These are phyloP conservation scores for Trametes elegans DNA, from an alignment of 768 basidiomycete genomes.

Conservation along the genomic window DNA sequence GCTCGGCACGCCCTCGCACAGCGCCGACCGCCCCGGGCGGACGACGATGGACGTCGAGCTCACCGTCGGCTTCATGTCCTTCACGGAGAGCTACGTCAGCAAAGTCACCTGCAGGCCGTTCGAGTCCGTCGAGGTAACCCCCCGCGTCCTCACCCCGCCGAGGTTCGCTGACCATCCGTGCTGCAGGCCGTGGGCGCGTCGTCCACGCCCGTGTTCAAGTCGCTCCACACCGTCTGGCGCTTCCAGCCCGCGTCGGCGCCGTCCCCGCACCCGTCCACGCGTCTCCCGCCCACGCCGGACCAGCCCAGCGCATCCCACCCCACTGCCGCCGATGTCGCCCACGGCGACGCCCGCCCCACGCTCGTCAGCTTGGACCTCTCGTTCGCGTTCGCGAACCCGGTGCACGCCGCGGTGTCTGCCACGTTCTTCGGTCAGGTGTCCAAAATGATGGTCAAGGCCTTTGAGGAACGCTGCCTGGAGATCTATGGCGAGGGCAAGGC, in stretches of 20 bases:
- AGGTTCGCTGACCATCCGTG: not conserved
- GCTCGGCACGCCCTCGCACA: slow-evolving; percentile 36
- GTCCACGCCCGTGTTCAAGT: slow-evolving; percentile 70
- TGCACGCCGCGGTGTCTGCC: slow-evolving; percentile 81
- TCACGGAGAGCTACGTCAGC: slow-evolving; percentile 87
- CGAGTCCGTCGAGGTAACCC: slow-evolving; percentile 74
- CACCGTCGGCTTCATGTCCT: slow-evolving; percentile 82
- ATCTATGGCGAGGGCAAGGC: slow-evolving; percentile 57
- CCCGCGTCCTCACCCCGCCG: not conserved
- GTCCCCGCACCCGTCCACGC: slow-evolving; percentile 38
- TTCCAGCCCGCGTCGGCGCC: slow-evolving; percentile 55
- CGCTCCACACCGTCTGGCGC: slow-evolving; percentile 69
- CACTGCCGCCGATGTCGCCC: not conserved
- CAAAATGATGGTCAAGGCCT: slow-evolving; percentile 87
- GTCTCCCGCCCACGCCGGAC: slow-evolving; percentile 1
- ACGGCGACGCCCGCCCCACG: slow-evolving; percentile 49
- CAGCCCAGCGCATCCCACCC: not conserved
- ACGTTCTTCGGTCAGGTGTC: slow-evolving; percentile 87
- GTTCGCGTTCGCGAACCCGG: slow-evolving; percentile 84
- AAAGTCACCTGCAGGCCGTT: slow-evolving; percentile 77
- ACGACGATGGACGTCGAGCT: slow-evolving; percentile 76
- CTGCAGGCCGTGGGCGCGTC: slow-evolving; percentile 68
- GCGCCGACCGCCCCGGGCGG: slow-evolving; percentile 26
- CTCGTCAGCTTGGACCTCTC: slow-evolving; percentile 81
- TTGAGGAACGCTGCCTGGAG: slow-evolving; percentile 77